A percentile compares a stretch with the other conserved stretches of the same genome.
Conservation (phyloP, 73 alveolate species). For the Uronychia setigera region DNA sequence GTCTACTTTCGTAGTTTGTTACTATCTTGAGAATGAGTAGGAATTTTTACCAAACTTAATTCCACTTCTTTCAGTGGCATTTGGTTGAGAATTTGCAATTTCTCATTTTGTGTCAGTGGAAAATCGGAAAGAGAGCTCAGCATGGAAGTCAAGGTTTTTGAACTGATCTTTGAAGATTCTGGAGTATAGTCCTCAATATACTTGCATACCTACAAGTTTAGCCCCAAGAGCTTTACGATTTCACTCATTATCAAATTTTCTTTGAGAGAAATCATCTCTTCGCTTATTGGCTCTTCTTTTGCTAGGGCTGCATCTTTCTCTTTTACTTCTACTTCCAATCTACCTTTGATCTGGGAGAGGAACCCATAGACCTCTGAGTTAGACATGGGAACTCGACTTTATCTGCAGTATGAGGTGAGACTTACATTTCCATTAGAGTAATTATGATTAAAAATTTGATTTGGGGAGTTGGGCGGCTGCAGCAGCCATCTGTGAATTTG, state of each 20-base stretch:
- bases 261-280: not conserved
- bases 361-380: not conserved
- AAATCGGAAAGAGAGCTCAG: not conserved
- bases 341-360: not conserved
- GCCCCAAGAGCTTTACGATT: not conserved
- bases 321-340: not conserved
- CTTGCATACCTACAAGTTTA: not conserved
- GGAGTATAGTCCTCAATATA: not conserved
- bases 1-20: not conserved
- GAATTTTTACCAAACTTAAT: not conserved
- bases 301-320: not conserved
- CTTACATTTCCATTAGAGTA: not conserved
- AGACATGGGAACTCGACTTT: not conserved
- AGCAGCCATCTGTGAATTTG: not conserved
- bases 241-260: not conserved
- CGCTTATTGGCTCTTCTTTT: not conserved
- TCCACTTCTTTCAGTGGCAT: not conserved
- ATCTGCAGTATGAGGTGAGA: not conserved
- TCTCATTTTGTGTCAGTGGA: not conserved
- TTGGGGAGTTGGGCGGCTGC: not conserved
- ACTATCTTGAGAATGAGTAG: not conserved
- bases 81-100: not conserved
- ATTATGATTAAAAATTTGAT: not conserved
- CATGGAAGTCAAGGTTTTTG: not conserved
- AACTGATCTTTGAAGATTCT: not conserved